phyloP scores from a whole-genome alignment of 208 protist genomes.

The Wallacemonas rigidus region DNA sequence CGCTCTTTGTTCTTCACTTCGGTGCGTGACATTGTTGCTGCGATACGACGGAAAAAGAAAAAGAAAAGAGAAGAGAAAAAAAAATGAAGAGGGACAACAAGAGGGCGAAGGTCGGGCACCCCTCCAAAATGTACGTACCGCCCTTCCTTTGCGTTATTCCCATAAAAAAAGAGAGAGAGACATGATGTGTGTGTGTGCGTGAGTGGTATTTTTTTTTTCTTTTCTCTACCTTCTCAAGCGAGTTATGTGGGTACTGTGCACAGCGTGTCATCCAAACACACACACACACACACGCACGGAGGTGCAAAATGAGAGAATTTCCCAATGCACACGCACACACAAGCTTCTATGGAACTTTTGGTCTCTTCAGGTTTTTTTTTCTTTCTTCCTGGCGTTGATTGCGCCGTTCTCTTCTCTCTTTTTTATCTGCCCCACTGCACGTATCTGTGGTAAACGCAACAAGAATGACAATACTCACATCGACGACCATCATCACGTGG shows the following conservation, averaged over 20 bases:
- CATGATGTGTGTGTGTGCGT: background rate
- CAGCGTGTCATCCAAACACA: constrained; percentile 1
- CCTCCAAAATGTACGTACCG: background rate
- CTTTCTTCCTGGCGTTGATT: constrained; percentile 17
- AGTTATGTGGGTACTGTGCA: constrained; percentile 6
- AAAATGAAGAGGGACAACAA: background rate
- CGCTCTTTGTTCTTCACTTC: constrained; percentile 5
- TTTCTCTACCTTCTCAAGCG: background rate
- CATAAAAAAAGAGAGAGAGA: no score
- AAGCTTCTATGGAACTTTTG: constrained; percentile 9
- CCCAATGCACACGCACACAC: background rate
- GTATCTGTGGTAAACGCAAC: background rate
- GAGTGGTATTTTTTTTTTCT: background rate
- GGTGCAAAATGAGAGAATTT: background rate
- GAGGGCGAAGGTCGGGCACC: background rate
- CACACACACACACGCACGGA: background rate
- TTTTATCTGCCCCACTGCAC: background rate
- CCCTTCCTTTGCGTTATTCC: background rate
- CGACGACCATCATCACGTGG: no score
- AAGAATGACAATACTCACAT: no score
- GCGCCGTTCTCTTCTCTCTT: background rate
- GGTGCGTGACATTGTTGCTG: no score
- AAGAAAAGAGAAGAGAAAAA: background rate
- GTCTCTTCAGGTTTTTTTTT: constrained; percentile 11
- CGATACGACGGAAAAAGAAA: background rate